phyloP scores from a whole-genome alignment of 768 basidiomycete genomes.

The Russula lepida region DNA sequence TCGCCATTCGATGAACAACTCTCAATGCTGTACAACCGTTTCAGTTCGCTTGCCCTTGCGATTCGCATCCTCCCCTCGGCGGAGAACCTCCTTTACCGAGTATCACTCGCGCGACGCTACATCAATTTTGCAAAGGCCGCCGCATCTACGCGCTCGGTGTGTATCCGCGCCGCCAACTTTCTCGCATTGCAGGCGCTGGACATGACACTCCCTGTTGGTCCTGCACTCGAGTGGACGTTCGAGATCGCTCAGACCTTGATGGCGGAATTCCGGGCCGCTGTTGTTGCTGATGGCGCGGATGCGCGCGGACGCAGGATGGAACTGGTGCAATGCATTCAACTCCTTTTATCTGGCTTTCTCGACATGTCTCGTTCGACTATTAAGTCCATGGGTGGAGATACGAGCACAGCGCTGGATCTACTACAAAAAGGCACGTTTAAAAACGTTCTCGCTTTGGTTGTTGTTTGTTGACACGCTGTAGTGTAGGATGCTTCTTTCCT shows the following conservation, averaged over 20 bases:
- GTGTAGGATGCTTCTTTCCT: slow-evolving; percentile 6
- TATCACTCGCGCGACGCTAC: slow-evolving; percentile 60
- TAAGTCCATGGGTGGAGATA: background rate
- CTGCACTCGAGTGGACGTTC: slow-evolving; percentile 54
- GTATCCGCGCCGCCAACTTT: slow-evolving; percentile 67
- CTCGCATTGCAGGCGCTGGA: slow-evolving; percentile 55
- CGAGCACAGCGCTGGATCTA: background rate
- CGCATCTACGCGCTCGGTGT: slow-evolving; percentile 52
- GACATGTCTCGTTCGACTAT: slow-evolving; percentile 35
- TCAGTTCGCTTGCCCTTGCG: slow-evolving; percentile 61
- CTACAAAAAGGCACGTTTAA: slow-evolving; percentile 8
- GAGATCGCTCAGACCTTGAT: slow-evolving; percentile 50
- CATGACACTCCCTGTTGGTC: slow-evolving; percentile 40
- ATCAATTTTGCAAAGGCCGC: slow-evolving; percentile 61
- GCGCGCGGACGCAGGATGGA: slow-evolving; percentile 17
- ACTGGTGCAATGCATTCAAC: slow-evolving; percentile 13
- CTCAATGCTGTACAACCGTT: slow-evolving; percentile 76
- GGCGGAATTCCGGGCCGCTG: slow-evolving; percentile 40
- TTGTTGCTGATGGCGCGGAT: background rate
- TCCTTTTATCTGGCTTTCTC: slow-evolving; percentile 19
- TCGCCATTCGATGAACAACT: slow-evolving; percentile 48
- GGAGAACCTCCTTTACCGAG: slow-evolving; percentile 39
- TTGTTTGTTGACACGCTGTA: background rate
- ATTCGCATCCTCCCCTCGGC: slow-evolving; percentile 55
- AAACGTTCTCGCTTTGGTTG: background rate